These are phyloP conservation scores for Osmanthus fragrans DNA, from an alignment of 257 asterid genomes.

Conservation along the genomic window DNA sequence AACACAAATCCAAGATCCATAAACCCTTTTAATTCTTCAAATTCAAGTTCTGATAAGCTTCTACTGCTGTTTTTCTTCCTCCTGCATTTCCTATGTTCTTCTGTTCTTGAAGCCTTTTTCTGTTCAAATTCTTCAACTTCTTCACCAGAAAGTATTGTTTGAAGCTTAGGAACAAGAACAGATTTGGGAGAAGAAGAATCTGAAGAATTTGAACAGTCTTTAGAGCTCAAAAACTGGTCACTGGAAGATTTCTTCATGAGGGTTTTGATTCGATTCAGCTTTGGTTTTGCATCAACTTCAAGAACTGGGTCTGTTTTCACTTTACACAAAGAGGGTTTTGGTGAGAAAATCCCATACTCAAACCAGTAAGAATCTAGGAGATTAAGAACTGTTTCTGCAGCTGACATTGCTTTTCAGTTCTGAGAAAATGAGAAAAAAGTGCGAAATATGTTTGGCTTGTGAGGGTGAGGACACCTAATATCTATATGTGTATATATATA, in stretches of 20 bases:
- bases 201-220: slow-evolving; percentile 15
- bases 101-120: neutral
- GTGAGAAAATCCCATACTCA: slow-evolving; percentile 26
- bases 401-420: slow-evolving; percentile 32
- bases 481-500: too few species aligned
- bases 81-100: slow-evolving; percentile 3
- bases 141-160: slow-evolving; percentile 67
- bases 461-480: slow-evolving; percentile 8
- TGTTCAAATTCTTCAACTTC: slow-evolving; percentile 32
- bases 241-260: slow-evolving; percentile 51
- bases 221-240: slow-evolving; percentile 50
- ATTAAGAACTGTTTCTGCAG: slow-evolving; percentile 22
- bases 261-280: slow-evolving; percentile 37
- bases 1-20: slow-evolving; percentile 86
- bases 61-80: slow-evolving; percentile 26
- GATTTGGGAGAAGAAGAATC: slow-evolving; percentile 51
- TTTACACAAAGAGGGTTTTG: slow-evolving; percentile 16
- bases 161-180: slow-evolving; percentile 53
- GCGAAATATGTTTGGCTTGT: neutral
- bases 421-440: neutral
- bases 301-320: neutral
- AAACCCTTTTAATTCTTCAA: slow-evolving; percentile 76
- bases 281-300: slow-evolving; percentile 1
- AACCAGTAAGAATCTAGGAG: slow-evolving; percentile 53
- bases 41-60: slow-evolving; percentile 68